A percentile compares a stretch with the other conserved stretches of the same genome.
Conservation (phyloP, 768 basidiomycete genomes). For the Mycena floridula region DNA sequence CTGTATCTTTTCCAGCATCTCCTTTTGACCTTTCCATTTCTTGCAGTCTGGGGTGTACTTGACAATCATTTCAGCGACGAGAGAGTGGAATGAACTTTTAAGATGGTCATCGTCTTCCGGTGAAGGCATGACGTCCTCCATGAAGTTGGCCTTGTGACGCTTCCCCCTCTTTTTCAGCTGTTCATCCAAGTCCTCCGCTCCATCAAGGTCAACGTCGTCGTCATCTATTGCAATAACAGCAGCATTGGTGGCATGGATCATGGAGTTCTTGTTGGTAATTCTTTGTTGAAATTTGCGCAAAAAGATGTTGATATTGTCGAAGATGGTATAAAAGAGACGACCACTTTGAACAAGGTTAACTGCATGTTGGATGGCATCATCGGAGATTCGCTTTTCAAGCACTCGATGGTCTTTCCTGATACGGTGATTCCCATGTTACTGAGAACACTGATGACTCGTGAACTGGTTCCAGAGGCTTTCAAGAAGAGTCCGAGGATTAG, state of each 20-base stretch:
- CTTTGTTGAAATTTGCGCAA: constrained; percentile 23
- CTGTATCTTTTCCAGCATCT: constrained; percentile 5
- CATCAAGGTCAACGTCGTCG: constrained; percentile 4
- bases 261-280: constrained; percentile 19
- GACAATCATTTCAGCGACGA: constrained; percentile 8
- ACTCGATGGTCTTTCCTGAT: constrained; percentile 19
- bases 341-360: constrained; percentile 16
- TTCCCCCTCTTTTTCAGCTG: constrained; percentile 9
- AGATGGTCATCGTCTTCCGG: constrained; percentile 12
- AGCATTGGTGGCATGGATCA: constrained; percentile 22
- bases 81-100: constrained; percentile 4
- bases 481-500: constrained; percentile 24
- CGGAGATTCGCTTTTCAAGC: constrained; percentile 20
- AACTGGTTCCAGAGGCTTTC: constrained; percentile 22
- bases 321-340: constrained; percentile 14
- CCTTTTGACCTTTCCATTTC: constrained; percentile 6
- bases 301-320: constrained; percentile 29
- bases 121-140: constrained; percentile 13
- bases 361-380: constrained; percentile 17
- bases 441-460: constrained; percentile 19
- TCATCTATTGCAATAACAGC: constrained; percentile 9
- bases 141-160: constrained; percentile 7
- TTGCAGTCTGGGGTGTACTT: constrained; percentile 10
- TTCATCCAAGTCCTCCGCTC: constrained; percentile 8
- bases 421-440: constrained; percentile 21